Evolutionary conservation across 2,329 filamentous ascomycete species (phyloP).

Genomic region (Aspergillus pseudonomiae): DNA sequence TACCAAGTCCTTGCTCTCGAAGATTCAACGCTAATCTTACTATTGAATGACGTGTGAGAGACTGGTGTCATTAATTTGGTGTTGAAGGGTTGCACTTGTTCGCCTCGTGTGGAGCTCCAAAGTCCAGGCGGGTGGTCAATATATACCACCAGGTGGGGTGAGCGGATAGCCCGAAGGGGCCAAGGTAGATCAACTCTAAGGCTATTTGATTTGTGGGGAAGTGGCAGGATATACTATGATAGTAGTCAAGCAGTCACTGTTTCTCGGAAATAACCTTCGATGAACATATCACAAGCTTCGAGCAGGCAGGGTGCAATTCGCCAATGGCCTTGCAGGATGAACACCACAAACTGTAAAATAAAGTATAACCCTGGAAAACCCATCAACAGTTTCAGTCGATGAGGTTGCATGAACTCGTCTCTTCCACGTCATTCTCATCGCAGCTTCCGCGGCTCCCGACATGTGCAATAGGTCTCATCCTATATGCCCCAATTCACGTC

Average conservation of each 20-base stretch:
- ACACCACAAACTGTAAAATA: background rate
- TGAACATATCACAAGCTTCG: background rate
- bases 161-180: background rate
- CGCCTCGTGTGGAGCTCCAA: background rate
- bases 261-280: background rate
- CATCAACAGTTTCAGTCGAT: background rate
- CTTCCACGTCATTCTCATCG: conserved; percentile 11
- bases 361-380: background rate
- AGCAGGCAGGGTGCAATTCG: background rate
- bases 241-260: background rate
- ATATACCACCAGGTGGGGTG: background rate
- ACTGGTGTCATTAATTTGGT: background rate
- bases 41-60: background rate
- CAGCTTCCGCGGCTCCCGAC: conserved; percentile 14
- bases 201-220: background rate
- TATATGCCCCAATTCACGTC: background rate
- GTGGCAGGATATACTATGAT: background rate
- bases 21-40: background rate
- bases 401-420: conserved; percentile 7
- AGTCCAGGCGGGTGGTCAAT: background rate
- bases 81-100: too few relatives aligned
- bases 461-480: background rate
- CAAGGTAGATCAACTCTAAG: background rate
- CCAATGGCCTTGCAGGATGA: background rate
- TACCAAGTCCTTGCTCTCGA: background rate